These are phyloP conservation scores for Chlorophyllum brunneum DNA, from an alignment of 768 basidiomycete genomes.

Conservation along the genomic window DNA sequence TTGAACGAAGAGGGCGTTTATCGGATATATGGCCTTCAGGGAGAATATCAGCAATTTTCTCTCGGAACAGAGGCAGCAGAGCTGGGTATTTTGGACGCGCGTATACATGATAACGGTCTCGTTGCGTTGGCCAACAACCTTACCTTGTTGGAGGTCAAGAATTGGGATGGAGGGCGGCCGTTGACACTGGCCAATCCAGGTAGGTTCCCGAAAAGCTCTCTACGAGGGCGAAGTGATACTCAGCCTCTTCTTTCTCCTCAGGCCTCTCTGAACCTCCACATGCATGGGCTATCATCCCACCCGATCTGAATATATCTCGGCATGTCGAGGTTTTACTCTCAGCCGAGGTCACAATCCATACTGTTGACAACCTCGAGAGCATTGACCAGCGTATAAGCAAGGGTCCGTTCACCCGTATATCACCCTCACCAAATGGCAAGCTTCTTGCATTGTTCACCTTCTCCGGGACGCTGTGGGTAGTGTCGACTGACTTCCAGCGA, in stretches of 20 bases:
- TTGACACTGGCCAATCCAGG: slow-evolving; percentile 71
- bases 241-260: slow-evolving; percentile 21
- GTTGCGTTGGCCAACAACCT: slow-evolving; percentile 80
- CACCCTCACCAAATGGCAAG: slow-evolving; percentile 92
- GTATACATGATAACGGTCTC: slow-evolving; percentile 82
- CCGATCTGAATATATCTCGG: slow-evolving; percentile 83
- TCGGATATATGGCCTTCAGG: slow-evolving; percentile 83
- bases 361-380: slow-evolving; percentile 84
- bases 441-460: slow-evolving; percentile 81
- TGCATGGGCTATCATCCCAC: slow-evolving; percentile 87
- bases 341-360: slow-evolving; percentile 73
- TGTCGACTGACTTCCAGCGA: slow-evolving; percentile 91
- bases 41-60: slow-evolving; percentile 82
- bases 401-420: slow-evolving; percentile 85
- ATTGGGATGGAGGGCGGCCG: slow-evolving; percentile 79
- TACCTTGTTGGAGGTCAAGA: slow-evolving; percentile 80
- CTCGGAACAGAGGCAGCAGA: slow-evolving; percentile 81
- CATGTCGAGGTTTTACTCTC: slow-evolving; percentile 89
- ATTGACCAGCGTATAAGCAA: slow-evolving; percentile 85
- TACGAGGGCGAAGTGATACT: slow-evolving; percentile 3
- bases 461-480: slow-evolving; percentile 78
- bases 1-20: slow-evolving; percentile 92
- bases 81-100: slow-evolving; percentile 79
- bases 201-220: slow-evolving; percentile 29
- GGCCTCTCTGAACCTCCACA: slow-evolving; percentile 76